phyloP scores from a whole-genome alignment of 176 grass and related monocot species.

The Phragmites australis region DNA sequence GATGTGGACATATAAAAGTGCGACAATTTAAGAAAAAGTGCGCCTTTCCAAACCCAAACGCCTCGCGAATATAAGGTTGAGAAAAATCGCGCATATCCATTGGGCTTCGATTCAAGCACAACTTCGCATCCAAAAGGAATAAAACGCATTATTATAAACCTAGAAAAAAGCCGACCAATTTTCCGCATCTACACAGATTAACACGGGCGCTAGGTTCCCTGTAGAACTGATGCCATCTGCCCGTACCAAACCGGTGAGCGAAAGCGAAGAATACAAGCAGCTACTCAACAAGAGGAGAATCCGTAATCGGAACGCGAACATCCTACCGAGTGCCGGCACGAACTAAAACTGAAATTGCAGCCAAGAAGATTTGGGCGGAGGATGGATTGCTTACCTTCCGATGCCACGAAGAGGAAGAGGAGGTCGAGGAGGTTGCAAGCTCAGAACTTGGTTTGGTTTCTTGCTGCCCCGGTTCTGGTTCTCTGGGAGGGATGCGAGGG shows the following conservation, averaged over 20 bases:
- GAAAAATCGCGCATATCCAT: too few relatives aligned
- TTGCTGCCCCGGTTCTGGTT: not conserved
- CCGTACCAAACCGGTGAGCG: not conserved
- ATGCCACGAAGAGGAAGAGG: not conserved
- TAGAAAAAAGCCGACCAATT: not conserved
- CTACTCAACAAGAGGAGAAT: not conserved
- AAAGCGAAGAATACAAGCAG: not conserved
- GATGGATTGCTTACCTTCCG: slow-evolving; percentile 28
- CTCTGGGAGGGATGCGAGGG: not conserved
- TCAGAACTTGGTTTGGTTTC: not conserved
- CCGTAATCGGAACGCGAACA: not conserved
- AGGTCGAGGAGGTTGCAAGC: not conserved
- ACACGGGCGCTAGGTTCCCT: not conserved
- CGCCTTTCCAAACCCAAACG: not conserved
- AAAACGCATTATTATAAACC: not conserved
- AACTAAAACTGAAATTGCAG: not conserved
- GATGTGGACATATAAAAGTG: not conserved
- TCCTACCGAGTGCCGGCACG: not conserved
- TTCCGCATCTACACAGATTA: not conserved
- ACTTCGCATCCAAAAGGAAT: not conserved
- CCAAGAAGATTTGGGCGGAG: not conserved
- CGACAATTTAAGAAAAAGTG: not conserved
- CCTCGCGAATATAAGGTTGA: too few relatives aligned
- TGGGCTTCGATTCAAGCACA: not conserved
- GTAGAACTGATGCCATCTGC: not conserved